phyloP scores from a whole-genome alignment of 352 stramenopile species.

The Pythium guiyangense region DNA sequence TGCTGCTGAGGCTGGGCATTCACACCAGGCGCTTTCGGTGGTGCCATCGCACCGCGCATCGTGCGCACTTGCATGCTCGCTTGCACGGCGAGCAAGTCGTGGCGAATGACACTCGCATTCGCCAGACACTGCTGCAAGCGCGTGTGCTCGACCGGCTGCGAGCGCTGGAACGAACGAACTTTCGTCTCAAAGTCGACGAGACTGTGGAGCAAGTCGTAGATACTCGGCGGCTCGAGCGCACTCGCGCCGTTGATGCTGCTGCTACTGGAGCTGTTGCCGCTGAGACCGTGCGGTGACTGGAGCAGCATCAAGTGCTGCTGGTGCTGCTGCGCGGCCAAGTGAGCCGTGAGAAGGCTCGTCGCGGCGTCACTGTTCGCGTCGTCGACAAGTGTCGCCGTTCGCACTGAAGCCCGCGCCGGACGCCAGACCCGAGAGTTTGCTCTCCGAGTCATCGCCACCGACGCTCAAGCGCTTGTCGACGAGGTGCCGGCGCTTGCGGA shows the following conservation, averaged over 20 bases:
- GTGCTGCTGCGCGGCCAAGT: not conserved
- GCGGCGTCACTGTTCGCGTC: not conserved
- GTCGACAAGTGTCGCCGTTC: not conserved
- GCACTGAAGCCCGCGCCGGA: not conserved
- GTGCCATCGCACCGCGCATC: conserved; percentile 1
- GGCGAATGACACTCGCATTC: conserved; percentile 10
- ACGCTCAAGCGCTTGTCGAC: conserved; percentile 11
- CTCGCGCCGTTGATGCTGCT: not conserved
- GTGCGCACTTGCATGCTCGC: conserved; percentile 13
- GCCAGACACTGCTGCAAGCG: conserved; percentile 15
- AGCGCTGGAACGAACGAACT: conserved; percentile 7
- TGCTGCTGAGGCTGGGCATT: no score
- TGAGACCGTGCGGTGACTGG: not conserved
- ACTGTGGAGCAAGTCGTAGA: conserved; percentile 4
- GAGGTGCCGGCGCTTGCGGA: conserved; percentile 9
- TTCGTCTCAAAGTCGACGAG: conserved; percentile 8
- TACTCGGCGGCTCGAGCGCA: not conserved
- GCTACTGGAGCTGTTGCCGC: not conserved
- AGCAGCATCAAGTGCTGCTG: not conserved
- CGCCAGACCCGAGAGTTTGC: not conserved
- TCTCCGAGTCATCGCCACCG: conserved; percentile 4
- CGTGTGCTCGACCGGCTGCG: conserved; percentile 2
- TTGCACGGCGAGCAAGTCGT: conserved; percentile 15
- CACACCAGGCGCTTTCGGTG: not conserved
- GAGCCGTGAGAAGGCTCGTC: not conserved